These are phyloP conservation scores for Penicillium occitanis DNA, from an alignment of 2,329 filamentous ascomycete species.

Conservation along the genomic window DNA sequence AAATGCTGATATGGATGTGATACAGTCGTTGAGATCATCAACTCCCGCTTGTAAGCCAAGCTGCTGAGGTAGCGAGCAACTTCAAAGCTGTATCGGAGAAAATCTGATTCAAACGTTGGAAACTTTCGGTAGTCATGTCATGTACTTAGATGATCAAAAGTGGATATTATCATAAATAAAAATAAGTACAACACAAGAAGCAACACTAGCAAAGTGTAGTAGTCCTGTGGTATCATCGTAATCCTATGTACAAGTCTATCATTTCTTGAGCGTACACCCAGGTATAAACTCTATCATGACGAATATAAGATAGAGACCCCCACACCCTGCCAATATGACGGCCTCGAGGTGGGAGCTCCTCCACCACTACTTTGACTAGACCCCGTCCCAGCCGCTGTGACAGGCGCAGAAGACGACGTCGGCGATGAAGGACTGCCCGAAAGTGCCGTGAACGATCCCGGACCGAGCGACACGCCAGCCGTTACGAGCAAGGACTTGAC, in stretches of 20 bases:
- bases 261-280: too few relatives aligned
- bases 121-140: conserved; percentile 1
- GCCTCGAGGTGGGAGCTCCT: conserved; percentile 23
- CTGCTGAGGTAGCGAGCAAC: neutral
- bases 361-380: conserved; percentile 20
- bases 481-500: conserved; percentile 92
- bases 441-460: conserved; percentile 37
- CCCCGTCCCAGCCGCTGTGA: conserved; percentile 1
- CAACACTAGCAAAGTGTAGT: neutral
- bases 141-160: conserved; percentile 11
- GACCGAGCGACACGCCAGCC: conserved; percentile 80
- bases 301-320: conserved; percentile 46
- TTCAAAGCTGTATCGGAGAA: neutral
- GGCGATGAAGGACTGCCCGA: conserved; percentile 29
- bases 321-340: conserved; percentile 44
- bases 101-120: neutral
- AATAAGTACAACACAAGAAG: conserved; percentile 5
- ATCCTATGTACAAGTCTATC: conserved; percentile 16
- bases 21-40: conserved; percentile 67
- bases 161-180: conserved; percentile 12
- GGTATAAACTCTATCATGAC: conserved; percentile 30
- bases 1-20: neutral
- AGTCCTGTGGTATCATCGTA: neutral
- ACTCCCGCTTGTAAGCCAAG: conserved; percentile 53
- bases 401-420: conserved; percentile 24